A percentile compares a stretch with the other conserved stretches of the same genome.
phyloP scores from a whole-genome alignment of 129 eudicot species.

The Arctium lappa region DNA sequence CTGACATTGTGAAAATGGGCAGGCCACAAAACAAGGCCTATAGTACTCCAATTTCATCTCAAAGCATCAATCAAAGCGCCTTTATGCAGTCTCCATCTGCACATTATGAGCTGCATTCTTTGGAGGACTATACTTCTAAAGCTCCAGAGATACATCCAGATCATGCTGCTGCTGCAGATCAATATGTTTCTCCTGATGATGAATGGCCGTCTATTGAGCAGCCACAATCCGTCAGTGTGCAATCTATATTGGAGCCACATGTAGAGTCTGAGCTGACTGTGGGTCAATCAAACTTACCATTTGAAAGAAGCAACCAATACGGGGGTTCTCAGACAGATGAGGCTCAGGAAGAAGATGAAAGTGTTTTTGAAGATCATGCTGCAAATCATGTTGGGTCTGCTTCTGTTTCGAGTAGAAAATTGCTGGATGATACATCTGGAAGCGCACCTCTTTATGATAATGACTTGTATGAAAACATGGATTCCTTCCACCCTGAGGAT shows the following conservation, averaged over 20 bases:
- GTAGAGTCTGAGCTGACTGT: conserved; percentile 45
- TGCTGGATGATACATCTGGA: conserved; percentile 48
- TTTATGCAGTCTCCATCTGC: conserved; percentile 29
- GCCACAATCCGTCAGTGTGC: conserved; percentile 40
- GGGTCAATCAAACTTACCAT: conserved; percentile 34
- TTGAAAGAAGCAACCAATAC: conserved; percentile 38
- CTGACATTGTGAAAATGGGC: conserved; percentile 98
- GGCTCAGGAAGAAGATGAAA: conserved; percentile 48
- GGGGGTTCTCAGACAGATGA: conserved; percentile 46
- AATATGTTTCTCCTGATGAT: conserved; percentile 46
- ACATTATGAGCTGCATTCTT: conserved; percentile 24
- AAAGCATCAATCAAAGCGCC: conserved; percentile 25
- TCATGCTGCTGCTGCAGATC: conserved; percentile 18
- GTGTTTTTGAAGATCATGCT: conserved; percentile 35
- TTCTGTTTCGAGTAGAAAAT: conserved; percentile 44
- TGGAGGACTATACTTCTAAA: conserved; percentile 38
- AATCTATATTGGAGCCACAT: conserved; percentile 35
- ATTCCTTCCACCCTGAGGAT: conserved; percentile 46
- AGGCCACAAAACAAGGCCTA: conserved; percentile 63
- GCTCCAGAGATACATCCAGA: conserved; percentile 34
- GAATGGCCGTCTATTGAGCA: conserved; percentile 84
- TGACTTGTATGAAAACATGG: conserved; percentile 43
- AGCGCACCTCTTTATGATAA: conserved; percentile 45
- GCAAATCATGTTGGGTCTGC: conserved; percentile 32
- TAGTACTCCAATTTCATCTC: conserved; percentile 33